Evolutionary conservation across 1,284 basidiomycete genomes (phyloP).

Genomic region (Malassezia yamatoensis): DNA sequence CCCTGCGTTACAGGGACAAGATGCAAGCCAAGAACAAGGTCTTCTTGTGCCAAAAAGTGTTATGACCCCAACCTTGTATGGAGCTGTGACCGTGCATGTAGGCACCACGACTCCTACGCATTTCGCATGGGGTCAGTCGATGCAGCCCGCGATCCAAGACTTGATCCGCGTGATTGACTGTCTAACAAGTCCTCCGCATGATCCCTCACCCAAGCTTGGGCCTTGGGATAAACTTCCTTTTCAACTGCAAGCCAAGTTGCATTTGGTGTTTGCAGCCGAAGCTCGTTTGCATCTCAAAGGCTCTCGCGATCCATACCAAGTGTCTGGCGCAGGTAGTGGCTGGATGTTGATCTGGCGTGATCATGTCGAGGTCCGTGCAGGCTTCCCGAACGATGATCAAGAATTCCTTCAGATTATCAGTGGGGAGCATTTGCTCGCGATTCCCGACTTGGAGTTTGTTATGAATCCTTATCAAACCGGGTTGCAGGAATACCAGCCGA

Average conservation of each 20-base stretch:
- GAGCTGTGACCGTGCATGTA: conserved; percentile 58
- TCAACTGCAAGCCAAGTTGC: conserved; percentile 71
- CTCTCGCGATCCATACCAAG: conserved; percentile 68
- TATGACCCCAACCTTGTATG: conserved; percentile 90
- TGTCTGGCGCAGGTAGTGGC: conserved; percentile 69
- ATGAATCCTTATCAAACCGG: conserved; percentile 52
- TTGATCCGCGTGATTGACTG: conserved; percentile 73
- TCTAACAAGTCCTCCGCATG: conserved; percentile 66
- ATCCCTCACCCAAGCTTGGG: conserved; percentile 74
- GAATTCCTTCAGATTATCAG: conserved; percentile 78
- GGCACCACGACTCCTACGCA: conserved; percentile 61
- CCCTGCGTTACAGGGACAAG: conserved; percentile 42
- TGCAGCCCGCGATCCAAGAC: conserved; percentile 76
- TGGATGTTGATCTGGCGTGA: conserved; percentile 80
- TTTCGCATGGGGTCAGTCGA: conserved; percentile 82
- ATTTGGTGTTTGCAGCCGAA: conserved; percentile 60
- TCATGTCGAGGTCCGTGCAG: conserved; percentile 63
- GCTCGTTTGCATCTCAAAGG: conserved; percentile 62
- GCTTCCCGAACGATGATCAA: conserved; percentile 61
- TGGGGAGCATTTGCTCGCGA: conserved; percentile 53
- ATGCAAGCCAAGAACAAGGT: conserved; percentile 56
- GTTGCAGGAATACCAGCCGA: neutral
- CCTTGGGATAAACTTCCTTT: conserved; percentile 76
- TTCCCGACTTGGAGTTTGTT: conserved; percentile 50
- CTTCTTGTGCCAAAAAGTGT: conserved; percentile 77